phyloP scores from a whole-genome alignment of 495 filamentous ascomycete genomes.

The Letharia lupina region DNA sequence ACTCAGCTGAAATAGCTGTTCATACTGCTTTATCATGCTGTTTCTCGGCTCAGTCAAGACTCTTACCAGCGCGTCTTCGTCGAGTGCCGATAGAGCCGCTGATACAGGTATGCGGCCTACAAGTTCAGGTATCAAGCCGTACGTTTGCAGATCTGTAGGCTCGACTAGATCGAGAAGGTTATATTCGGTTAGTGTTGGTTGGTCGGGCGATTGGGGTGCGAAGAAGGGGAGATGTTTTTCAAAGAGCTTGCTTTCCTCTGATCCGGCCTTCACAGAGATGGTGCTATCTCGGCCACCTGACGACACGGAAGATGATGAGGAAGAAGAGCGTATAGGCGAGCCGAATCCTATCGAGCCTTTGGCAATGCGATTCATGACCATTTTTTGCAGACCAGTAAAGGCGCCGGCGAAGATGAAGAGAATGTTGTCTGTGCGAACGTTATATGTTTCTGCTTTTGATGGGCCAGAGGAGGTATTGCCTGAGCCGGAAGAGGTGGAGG shows the following conservation, averaged over 20 bases:
- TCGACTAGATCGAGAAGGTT: slow-evolving; percentile 76
- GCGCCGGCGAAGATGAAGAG: slow-evolving; percentile 94
- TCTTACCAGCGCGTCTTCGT: slow-evolving; percentile 67
- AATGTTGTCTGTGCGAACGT: slow-evolving; percentile 89
- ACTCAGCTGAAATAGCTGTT: slow-evolving; percentile 71
- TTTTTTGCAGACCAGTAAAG: slow-evolving; percentile 87
- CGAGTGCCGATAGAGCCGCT: slow-evolving; percentile 72
- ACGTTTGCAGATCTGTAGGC: slow-evolving; percentile 77
- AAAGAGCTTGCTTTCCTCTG: slow-evolving; percentile 54
- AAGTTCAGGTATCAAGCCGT: slow-evolving; percentile 94
- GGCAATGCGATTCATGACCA: slow-evolving; percentile 74
- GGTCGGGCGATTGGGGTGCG: slow-evolving; percentile 29
- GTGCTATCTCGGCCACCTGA: slow-evolving; percentile 35
- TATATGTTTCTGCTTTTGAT: slow-evolving; percentile 76
- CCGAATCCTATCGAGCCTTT: slow-evolving; percentile 90
- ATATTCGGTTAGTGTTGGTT: slow-evolving; percentile 44
- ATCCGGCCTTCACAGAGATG: slow-evolving; percentile 39
- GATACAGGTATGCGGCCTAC: slow-evolving; percentile 81
- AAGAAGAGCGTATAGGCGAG: slow-evolving; percentile 56
- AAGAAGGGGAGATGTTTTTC: slow-evolving; percentile 63
- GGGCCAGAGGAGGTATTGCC: slow-evolving; percentile 33
- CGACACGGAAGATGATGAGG: slow-evolving; percentile 19
- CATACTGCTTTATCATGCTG: slow-evolving; percentile 76
- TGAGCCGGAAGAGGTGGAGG: slow-evolving; percentile 31
- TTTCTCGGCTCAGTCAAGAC: slow-evolving; percentile 91